phyloP scores from a whole-genome alignment of 1,139 yeast species.

The Sugiyamaella novakii region DNA sequence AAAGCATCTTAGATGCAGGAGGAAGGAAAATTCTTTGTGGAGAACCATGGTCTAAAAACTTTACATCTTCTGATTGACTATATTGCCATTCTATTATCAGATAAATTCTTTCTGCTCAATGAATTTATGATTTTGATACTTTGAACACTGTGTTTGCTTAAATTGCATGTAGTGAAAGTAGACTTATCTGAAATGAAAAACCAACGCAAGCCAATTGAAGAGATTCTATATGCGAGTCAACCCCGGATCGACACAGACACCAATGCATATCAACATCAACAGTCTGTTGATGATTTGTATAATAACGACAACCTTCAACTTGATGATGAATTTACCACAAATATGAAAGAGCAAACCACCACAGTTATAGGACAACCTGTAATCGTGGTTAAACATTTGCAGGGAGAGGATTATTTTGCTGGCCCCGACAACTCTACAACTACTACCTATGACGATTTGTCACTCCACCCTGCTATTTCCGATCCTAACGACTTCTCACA shows the following conservation, averaged over 20 bases:
- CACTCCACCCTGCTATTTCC: neutral
- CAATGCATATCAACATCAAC: neutral
- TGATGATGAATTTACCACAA: neutral
- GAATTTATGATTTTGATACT: too few species aligned
- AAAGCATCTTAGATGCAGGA: too few species aligned
- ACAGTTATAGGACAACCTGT: neutral
- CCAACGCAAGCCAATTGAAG: neutral
- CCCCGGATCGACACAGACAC: neutral
- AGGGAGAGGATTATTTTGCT: neutral
- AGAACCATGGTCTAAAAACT: neutral
- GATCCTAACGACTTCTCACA: neutral
- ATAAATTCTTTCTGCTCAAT: too few species aligned
- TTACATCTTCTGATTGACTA: neutral
- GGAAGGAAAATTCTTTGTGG: too few species aligned
- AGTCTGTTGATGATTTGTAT: too few species aligned
- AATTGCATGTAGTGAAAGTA: too few species aligned
- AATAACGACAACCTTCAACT: too few species aligned
- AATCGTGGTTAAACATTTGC: neutral
- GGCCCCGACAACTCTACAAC: too few species aligned
- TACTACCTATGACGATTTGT: neutral
- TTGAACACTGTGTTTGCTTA: too few species aligned
- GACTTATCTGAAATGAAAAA: neutral
- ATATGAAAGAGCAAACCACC: neutral
- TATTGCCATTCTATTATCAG: too few species aligned
- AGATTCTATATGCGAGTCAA: neutral